Base-by-base conservation (phyloP, 1,284 basidiomycete genomes). In the Cystobasidium slooffiae region DNA sequence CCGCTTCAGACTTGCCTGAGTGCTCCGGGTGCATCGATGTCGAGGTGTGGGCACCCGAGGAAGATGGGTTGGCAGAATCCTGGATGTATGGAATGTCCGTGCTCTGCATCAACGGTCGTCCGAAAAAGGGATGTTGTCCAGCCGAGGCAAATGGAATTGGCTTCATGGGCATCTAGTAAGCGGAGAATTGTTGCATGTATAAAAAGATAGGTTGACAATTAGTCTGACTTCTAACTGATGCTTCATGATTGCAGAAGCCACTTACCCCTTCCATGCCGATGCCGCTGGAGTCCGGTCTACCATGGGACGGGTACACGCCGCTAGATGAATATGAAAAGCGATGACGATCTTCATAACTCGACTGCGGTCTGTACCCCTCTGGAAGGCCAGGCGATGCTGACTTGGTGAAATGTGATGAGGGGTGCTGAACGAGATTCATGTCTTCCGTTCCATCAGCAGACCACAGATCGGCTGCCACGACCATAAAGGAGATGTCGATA, bases 401-500 rank as follows among this genome's bases (percentile, higher is more conserved):
- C 37, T 64, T 72, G 37, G 9, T 43, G 20, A 43, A 53, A 20
- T 64, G 58, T 12, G 39, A 63, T 6, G 59, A 39, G 18, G 72
- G 72, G 62, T 74, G 72, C 65, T 68, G 72, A 18, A 74, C 72
- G 18, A 74, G 58, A 39, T 74, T 74, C 65, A 66, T 68, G 20
- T 74, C 72, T 61, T 68, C 46, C 10, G 64, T 53, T 3, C 65
- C 59, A 51, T 74, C 72, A 6, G 72, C 72, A 14, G 64, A 67
- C 72, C 72, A 74, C n/a, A 74, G 72, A 44, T 74, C 72, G 7
- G 72, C 72, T n/a, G 72, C 72, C 10, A 53, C 46, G 10, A 74
- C 59, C 9, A 74, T 52, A 24, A 74, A 74, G n/a, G 72, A 58
- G 18, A 62, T 68, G 65, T 74, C 72, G 65, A 74, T 46, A 18